Conservation (phyloP, 73 alveolate genomes). For the Paramecium caudatum region DNA sequence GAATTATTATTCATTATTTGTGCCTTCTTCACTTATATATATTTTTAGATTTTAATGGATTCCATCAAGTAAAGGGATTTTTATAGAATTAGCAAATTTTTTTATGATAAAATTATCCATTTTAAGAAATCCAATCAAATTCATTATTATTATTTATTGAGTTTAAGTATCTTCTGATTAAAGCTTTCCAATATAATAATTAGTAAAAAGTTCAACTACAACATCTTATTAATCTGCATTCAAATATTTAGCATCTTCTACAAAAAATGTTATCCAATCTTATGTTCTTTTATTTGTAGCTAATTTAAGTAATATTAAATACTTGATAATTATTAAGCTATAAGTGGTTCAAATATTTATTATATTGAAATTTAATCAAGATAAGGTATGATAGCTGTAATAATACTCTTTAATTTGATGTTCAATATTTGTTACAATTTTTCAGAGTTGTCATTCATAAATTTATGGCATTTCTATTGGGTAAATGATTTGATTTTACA, state of each 20-base stretch:
- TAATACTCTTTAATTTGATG: background rate
- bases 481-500: slow-evolving; percentile 5
- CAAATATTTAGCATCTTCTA: slow-evolving; percentile 21
- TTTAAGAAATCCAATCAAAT: slow-evolving; percentile 4
- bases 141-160: background rate
- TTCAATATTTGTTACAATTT: background rate
- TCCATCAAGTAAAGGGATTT: background rate
- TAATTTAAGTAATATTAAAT: background rate
- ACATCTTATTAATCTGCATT: slow-evolving; percentile 12
- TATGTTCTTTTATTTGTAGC: slow-evolving; percentile 2
- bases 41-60: background rate
- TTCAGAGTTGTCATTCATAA: slow-evolving; percentile 45
- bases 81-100: background rate
- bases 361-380: background rate
- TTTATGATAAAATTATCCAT: background rate
- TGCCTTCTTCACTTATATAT: background rate
- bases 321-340: background rate
- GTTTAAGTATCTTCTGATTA: background rate
- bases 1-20: slow-evolving; percentile 16
- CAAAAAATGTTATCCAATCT: slow-evolving; percentile 37
- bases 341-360: slow-evolving; percentile 40
- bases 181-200: background rate
- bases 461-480: slow-evolving; percentile 7
- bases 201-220: background rate
- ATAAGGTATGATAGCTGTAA: background rate